Percentiles rank a stretch among this genome's conserved stretches.
Evolutionary conservation across 1,284 basidiomycete genomes (phyloP).

Genomic region (Grifola frondosa): DNA sequence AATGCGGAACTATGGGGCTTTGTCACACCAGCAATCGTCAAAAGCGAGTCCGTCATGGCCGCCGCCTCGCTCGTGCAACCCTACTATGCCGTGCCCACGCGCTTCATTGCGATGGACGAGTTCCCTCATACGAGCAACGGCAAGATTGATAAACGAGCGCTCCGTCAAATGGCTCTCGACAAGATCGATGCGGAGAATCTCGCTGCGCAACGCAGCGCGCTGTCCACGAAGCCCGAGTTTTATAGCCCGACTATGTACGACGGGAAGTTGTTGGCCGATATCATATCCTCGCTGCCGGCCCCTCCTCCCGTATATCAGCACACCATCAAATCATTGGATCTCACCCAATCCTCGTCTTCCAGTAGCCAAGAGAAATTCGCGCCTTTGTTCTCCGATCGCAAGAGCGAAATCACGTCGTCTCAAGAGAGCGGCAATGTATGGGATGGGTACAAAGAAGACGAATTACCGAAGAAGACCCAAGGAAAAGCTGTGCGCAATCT

Average conservation of each 20-base stretch:
- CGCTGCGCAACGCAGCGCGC: constrained; percentile 17
- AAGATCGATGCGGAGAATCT: constrained; percentile 17
- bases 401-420: constrained; percentile 14
- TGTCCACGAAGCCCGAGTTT: constrained; percentile 19
- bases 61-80: constrained; percentile 51
- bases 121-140: constrained; percentile 49
- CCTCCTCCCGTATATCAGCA: constrained; percentile 22
- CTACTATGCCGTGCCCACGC: constrained; percentile 58
- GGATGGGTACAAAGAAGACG: constrained; percentile 53
- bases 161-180: constrained; percentile 44
- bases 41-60: constrained; percentile 40
- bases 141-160: constrained; percentile 53
- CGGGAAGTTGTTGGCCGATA: constrained; percentile 21
- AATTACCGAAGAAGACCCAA: constrained; percentile 50
- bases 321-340: constrained; percentile 11
- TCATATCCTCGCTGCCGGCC: constrained; percentile 16
- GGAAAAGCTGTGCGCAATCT: constrained; percentile 48
- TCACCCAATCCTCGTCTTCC: constrained; percentile 7
- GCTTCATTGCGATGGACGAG: constrained; percentile 40
- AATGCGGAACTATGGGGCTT: constrained; percentile 57
- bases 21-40: constrained; percentile 43
- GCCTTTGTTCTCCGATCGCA: no score
- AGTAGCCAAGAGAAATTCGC: constrained; percentile 10
- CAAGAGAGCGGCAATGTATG: constrained; percentile 36
- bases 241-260: constrained; percentile 24